These are phyloP conservation scores for Hydnomerulius pinastri DNA, from an alignment of 768 basidiomycete genomes.

Conservation along the genomic window DNA sequence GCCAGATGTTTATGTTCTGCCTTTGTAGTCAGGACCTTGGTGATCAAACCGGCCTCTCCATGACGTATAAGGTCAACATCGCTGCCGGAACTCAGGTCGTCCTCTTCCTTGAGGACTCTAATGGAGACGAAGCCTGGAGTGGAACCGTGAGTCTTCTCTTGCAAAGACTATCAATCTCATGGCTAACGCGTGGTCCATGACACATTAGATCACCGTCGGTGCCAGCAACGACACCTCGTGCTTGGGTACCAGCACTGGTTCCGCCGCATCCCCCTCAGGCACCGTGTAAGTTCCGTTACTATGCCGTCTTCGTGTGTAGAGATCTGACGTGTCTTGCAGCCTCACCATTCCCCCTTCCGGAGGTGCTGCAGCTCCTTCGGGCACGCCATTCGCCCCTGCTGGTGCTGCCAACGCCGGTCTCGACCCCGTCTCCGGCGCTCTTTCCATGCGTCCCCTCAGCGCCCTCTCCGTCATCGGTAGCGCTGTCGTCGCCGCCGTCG, in stretches of 20 bases:
- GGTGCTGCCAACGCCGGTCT: conserved; percentile 39
- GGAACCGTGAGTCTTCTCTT: conserved; percentile 44
- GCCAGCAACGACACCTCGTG: conserved; percentile 40
- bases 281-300: conserved; percentile 1
- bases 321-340: conserved; percentile 6
- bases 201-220: conserved; percentile 37
- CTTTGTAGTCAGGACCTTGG: conserved; percentile 57
- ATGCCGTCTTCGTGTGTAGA: conserved; percentile 2
- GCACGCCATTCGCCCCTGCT: conserved; percentile 17
- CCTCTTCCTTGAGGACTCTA: conserved; percentile 54
- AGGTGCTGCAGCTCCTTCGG: conserved; percentile 10
- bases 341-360: not conserved
- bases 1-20: conserved; percentile 7
- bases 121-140: conserved; percentile 68
- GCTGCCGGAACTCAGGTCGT: conserved; percentile 49
- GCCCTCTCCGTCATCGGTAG: conserved; percentile 23
- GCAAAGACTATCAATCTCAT: not conserved
- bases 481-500: conserved; percentile 19
- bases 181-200: not conserved
- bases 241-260: conserved; percentile 19
- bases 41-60: conserved; percentile 45
- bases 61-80: conserved; percentile 44
- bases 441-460: conserved; percentile 24
- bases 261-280: conserved; percentile 6
- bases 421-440: conserved; percentile 22